Conservation (phyloP, 306 rosid genomes). For the Astragalus membranaceus region DNA sequence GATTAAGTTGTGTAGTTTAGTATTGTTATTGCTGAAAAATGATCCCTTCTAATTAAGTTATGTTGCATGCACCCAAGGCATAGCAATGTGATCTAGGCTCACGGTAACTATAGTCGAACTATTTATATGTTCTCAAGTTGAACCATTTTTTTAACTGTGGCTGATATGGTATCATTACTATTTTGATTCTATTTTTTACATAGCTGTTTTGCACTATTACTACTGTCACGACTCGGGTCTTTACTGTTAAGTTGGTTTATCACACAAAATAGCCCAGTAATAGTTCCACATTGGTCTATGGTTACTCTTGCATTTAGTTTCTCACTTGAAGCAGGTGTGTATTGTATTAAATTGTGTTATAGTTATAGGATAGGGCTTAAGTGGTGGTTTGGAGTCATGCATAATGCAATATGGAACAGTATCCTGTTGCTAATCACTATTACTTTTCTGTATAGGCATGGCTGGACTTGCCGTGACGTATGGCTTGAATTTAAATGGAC, state of each 20-base stretch:
- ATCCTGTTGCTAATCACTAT: constrained; percentile 15
- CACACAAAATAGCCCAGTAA: neutral
- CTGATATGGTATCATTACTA: neutral
- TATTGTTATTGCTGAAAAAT: too few relatives aligned
- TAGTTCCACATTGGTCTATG: neutral
- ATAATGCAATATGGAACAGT: neutral
- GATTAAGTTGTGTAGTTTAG: too few relatives aligned
- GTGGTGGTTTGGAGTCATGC: neutral
- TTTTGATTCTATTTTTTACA: neutral
- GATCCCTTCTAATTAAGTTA: too few relatives aligned
- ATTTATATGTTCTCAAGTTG: too few relatives aligned
- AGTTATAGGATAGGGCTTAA: neutral
- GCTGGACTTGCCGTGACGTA: constrained; percentile 96
- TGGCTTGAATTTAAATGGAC: constrained; percentile 81
- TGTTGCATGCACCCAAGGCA: too few relatives aligned
- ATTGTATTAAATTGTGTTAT: constrained; percentile 12
- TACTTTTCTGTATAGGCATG: constrained; percentile 60
- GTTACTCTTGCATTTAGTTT: neutral
- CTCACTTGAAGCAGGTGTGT: neutral
- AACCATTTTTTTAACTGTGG: too few relatives aligned
- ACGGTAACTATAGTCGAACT: too few relatives aligned
- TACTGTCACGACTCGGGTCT: neutral
- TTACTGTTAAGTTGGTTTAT: neutral
- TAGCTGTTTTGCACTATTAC: neutral
- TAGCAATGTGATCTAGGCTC: too few relatives aligned